Percentiles rank a stretch among this genome's conserved stretches.
Conservation (phyloP, 495 filamentous ascomycete species). For the Aspergillus nidulans region DNA sequence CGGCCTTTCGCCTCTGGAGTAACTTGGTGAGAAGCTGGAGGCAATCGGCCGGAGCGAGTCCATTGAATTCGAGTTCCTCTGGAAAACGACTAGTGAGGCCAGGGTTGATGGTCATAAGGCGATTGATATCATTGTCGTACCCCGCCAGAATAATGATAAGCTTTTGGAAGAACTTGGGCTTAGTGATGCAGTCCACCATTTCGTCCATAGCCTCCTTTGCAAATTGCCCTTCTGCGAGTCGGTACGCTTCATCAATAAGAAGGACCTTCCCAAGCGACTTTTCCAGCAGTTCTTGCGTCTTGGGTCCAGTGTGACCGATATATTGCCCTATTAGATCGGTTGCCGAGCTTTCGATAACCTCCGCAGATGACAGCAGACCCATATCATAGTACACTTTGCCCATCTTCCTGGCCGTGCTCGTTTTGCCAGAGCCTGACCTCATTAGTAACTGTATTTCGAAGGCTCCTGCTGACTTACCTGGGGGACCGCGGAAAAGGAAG, state of each 20-base stretch:
- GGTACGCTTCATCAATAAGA: constrained; percentile 61
- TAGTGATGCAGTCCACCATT: constrained; percentile 65
- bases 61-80: constrained; percentile 41
- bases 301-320: constrained; percentile 47
- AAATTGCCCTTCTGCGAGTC: constrained; percentile 50
- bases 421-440: constrained; percentile 65
- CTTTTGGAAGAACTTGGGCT: constrained; percentile 56
- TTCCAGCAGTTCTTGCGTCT: constrained; percentile 35
- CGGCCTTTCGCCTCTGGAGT: constrained; percentile 20
- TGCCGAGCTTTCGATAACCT: constrained; percentile 57
- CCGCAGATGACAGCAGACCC: constrained; percentile 52
- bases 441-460: neutral
- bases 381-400: constrained; percentile 71
- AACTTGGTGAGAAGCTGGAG: constrained; percentile 31
- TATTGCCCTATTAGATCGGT: constrained; percentile 59
- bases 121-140: constrained; percentile 64
- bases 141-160: constrained; percentile 73
- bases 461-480: constrained; percentile 37
- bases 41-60: constrained; percentile 38
- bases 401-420: constrained; percentile 65
- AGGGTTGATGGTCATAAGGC: constrained; percentile 53
- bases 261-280: constrained; percentile 54
- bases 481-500: constrained; percentile 61
- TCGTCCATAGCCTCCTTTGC: constrained; percentile 72
- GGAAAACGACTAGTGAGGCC: constrained; percentile 52